phyloP scores from a whole-genome alignment of 1,284 basidiomycete species.

The Mycosarcoma mackinlayi region DNA sequence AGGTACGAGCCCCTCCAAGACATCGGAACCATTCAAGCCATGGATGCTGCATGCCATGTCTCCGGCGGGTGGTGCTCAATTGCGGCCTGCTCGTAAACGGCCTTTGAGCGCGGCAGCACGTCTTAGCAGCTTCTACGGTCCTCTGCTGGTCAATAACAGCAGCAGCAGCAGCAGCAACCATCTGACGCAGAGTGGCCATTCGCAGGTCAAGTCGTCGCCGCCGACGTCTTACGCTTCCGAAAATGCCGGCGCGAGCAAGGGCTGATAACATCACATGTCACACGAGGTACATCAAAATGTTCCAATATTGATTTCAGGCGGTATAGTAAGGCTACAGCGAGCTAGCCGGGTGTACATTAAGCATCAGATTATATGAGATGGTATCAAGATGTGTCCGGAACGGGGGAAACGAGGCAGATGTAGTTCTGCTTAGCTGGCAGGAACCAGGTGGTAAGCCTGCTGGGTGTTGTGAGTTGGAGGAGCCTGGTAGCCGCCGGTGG shows the following conservation, averaged over 20 bases:
- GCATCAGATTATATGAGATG: neutral
- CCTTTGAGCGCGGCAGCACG: conserved; percentile 54
- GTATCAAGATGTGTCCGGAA: conserved; percentile 4
- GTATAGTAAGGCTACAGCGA: neutral
- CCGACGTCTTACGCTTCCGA: neutral
- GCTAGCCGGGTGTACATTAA: neutral
- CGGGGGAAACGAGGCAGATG: neutral
- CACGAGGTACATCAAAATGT: too few relatives aligned
- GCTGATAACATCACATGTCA: neutral
- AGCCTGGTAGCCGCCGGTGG: neutral
- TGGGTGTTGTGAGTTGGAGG: neutral
- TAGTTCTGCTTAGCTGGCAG: neutral
- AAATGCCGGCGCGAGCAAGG: neutral
- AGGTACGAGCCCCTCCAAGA: conserved; percentile 12
- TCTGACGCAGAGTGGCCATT: neutral
- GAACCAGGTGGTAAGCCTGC: conserved; percentile 1
- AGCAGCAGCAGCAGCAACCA: conserved; percentile 1
- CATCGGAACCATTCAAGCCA: conserved; percentile 38
- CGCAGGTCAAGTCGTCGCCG: neutral
- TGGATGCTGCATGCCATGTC: conserved; percentile 50
- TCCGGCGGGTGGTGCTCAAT: conserved; percentile 20
- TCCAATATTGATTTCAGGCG: too few relatives aligned
- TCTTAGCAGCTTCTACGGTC: conserved; percentile 50
- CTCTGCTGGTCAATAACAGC: conserved; percentile 13
- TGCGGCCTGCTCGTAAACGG: conserved; percentile 32